Percentiles rank a stretch among this genome's conserved stretches.
These are phyloP conservation scores for Russula abietina DNA, from an alignment of 768 basidiomycete species.

Conservation along the genomic window DNA sequence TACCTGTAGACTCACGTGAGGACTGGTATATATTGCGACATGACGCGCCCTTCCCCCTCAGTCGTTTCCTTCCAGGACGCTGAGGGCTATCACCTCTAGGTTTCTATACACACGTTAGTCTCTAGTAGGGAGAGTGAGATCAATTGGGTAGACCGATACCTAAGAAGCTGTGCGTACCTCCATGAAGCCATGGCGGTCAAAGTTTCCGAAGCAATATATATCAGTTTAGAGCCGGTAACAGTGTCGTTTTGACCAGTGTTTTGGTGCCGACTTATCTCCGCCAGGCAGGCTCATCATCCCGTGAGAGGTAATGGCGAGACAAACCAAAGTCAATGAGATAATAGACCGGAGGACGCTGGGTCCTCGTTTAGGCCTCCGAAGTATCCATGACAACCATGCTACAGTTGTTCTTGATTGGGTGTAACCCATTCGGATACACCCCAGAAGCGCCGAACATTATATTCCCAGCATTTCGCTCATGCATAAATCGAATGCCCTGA, in stretches of 20 bases:
- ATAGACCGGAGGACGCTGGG: conserved; percentile 28
- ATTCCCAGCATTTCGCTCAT: conserved; percentile 22
- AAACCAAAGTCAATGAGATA: conserved; percentile 31
- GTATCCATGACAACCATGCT: conserved; percentile 26
- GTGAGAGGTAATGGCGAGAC: conserved; percentile 27
- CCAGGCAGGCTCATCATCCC: conserved; percentile 33
- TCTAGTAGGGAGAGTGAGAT: conserved; percentile 17
- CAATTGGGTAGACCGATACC: neutral
- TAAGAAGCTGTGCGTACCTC: conserved; percentile 24
- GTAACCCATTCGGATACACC: conserved; percentile 31
- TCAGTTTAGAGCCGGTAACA: conserved; percentile 35
- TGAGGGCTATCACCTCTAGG: too few relatives aligned
- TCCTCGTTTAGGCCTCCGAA: conserved; percentile 26
- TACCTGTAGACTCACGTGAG: too few relatives aligned
- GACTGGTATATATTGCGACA: too few relatives aligned
- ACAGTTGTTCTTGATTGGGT: conserved; percentile 25
- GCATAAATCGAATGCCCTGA: conserved; percentile 29
- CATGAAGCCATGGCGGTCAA: conserved; percentile 30
- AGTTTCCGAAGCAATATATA: conserved; percentile 34
- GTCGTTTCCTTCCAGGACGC: too few relatives aligned
- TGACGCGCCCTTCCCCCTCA: too few relatives aligned
- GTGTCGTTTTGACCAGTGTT: conserved; percentile 25
- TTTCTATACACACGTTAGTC: too few relatives aligned
- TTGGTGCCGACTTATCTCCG: conserved; percentile 39
- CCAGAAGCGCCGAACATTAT: conserved; percentile 30